Evolutionary conservation across 148 eudicot genomes (phyloP).

Genomic region (Pouteria glomerata): DNA sequence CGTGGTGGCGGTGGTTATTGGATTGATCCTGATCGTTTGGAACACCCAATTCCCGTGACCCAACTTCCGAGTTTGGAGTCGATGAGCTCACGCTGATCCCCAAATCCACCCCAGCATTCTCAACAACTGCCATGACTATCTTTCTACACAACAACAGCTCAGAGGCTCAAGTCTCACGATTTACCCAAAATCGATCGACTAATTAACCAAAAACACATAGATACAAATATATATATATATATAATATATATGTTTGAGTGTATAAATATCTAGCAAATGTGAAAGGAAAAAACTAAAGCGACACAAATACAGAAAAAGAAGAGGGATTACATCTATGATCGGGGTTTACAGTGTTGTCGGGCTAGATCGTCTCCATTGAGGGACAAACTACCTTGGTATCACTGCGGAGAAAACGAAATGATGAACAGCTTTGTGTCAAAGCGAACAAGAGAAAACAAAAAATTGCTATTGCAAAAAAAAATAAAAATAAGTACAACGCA

Average conservation of each 20-base stretch:
- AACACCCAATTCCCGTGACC: not conserved
- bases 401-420: not conserved
- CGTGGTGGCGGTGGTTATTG: too few relatives aligned
- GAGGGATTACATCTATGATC: not conserved
- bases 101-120: constrained; percentile 34
- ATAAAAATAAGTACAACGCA: too few relatives aligned
- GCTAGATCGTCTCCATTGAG: not conserved
- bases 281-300: not conserved
- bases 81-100: constrained; percentile 17
- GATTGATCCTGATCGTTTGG: constrained; percentile 32
- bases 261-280: not conserved
- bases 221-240: too few relatives aligned
- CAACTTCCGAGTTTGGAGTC: constrained; percentile 21
- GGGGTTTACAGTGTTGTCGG: not conserved
- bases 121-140: constrained; percentile 68
- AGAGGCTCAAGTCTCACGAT: not conserved
- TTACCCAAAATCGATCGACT: not conserved
- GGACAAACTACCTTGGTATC: not conserved
- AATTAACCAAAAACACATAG: not conserved
- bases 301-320: not conserved
- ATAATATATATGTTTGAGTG: not conserved
- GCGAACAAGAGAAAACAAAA: too few relatives aligned
- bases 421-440: too few relatives aligned
- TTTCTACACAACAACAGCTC: not conserved
- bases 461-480: too few relatives aligned